A percentile compares a stretch with the other conserved stretches of the same genome.
phyloP scores from a whole-genome alignment of 257 asterid genomes.

The Marsdenia floribunda region DNA sequence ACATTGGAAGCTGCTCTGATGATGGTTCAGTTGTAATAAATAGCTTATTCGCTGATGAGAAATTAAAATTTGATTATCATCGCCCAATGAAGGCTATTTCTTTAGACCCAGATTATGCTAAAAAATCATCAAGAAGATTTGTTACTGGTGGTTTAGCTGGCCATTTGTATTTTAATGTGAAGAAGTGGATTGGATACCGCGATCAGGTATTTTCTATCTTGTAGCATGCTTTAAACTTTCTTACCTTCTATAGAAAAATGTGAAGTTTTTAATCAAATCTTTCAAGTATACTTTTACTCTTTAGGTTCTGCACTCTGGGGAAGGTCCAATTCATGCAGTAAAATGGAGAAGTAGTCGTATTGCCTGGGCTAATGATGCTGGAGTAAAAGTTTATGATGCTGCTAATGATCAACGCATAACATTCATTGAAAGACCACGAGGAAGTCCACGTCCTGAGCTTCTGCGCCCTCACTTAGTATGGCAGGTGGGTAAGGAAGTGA shows the following conservation, averaged over 20 bases:
- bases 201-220: conserved; percentile 70
- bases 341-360: conserved; percentile 91
- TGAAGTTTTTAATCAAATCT: conserved; percentile 13
- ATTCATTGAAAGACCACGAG: conserved; percentile 89
- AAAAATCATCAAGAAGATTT: conserved; percentile 89
- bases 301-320: conserved; percentile 96
- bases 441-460: conserved; percentile 94
- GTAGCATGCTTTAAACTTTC: conserved; percentile 14
- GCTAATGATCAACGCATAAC: conserved; percentile 88
- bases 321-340: conserved; percentile 95
- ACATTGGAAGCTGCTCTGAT: conserved; percentile 98
- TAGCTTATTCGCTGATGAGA: conserved; percentile 88
- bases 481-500: conserved; percentile 60
- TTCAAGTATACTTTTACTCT: conserved; percentile 19
- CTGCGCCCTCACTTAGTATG: conserved; percentile 93
- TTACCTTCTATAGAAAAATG: conserved; percentile 23
- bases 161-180: conserved; percentile 68
- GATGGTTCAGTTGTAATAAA: conserved; percentile 92
- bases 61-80: conserved; percentile 83
- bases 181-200: conserved; percentile 91
- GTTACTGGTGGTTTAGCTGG: conserved; percentile 99
- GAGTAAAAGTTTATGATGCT: conserved; percentile 96
- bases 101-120: conserved; percentile 87
- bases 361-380: conserved; percentile 99
- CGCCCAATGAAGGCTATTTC: conserved; percentile 98